These are phyloP conservation scores for Arctium lappa DNA, from an alignment of 129 eudicot species.

Conservation along the genomic window DNA sequence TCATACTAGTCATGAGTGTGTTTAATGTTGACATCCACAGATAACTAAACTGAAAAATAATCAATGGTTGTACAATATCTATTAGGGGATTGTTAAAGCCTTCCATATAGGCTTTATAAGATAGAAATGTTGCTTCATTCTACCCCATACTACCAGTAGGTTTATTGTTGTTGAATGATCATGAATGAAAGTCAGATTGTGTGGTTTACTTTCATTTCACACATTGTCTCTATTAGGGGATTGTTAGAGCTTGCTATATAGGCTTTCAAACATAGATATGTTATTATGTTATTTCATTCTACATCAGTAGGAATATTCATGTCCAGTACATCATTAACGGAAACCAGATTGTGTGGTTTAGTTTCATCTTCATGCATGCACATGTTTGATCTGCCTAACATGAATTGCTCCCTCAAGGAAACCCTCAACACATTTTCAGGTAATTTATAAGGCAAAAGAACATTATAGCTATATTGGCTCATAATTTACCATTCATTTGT, in stretches of 20 bases:
- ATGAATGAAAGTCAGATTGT: neutral
- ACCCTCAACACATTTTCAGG: neutral
- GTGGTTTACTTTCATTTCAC: neutral
- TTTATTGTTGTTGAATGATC: neutral
- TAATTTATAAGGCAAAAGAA: neutral
- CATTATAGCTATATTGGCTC: neutral
- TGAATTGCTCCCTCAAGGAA: neutral
- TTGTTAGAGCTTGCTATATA: neutral
- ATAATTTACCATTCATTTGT: neutral
- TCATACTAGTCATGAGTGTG: neutral
- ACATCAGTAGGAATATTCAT: neutral
- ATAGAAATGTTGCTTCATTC: neutral
- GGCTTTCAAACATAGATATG: neutral
- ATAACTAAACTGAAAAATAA: neutral
- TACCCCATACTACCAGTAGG: neutral
- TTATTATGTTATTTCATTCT: neutral
- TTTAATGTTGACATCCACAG: neutral
- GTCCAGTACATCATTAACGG: neutral
- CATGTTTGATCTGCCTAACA: neutral
- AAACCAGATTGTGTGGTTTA: neutral
- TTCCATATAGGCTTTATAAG: neutral
- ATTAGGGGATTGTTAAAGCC: neutral
- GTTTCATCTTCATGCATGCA: conserved; percentile 8
- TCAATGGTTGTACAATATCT: neutral
- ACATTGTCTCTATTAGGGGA: neutral